Conservation (phyloP, 768 basidiomycete genomes). For the Lentinula guzmanii region DNA sequence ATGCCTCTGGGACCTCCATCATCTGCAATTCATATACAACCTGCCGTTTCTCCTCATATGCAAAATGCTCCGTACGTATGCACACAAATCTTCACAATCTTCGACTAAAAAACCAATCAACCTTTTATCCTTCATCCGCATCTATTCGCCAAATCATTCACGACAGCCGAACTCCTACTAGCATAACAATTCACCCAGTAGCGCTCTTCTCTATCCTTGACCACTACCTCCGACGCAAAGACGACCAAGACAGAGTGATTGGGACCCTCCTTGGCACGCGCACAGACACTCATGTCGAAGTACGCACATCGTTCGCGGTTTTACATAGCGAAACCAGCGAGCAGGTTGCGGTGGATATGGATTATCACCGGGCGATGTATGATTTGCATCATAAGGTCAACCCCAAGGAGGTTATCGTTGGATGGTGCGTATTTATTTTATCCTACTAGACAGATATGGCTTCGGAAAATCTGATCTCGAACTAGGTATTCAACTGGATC, state of each 20-base stretch:
- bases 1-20: constrained; percentile 47
- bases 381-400: constrained; percentile 83
- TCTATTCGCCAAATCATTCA: neutral
- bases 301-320: constrained; percentile 85
- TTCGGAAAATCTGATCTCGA: neutral
- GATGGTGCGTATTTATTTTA: constrained; percentile 64
- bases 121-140: neutral
- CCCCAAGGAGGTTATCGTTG: constrained; percentile 86
- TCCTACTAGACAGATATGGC: constrained; percentile 6
- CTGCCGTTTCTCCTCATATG: constrained; percentile 19
- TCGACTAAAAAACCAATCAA: constrained; percentile 4
- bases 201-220: constrained; percentile 94
- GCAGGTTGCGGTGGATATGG: constrained; percentile 94
- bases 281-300: constrained; percentile 50
- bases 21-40: constrained; percentile 44
- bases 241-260: constrained; percentile 83
- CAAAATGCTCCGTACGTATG: constrained; percentile 33
- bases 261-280: constrained; percentile 90
- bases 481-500: constrained; percentile 89
- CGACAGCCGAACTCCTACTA: constrained; percentile 54
- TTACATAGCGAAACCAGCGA: constrained; percentile 89
- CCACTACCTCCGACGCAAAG: constrained; percentile 87
- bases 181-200: constrained; percentile 83
- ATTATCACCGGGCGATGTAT: constrained; percentile 91
- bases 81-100: neutral